Evolutionary conservation across 176 grass and related monocot species (phyloP).

Genomic region (Themeda triandra): DNA sequence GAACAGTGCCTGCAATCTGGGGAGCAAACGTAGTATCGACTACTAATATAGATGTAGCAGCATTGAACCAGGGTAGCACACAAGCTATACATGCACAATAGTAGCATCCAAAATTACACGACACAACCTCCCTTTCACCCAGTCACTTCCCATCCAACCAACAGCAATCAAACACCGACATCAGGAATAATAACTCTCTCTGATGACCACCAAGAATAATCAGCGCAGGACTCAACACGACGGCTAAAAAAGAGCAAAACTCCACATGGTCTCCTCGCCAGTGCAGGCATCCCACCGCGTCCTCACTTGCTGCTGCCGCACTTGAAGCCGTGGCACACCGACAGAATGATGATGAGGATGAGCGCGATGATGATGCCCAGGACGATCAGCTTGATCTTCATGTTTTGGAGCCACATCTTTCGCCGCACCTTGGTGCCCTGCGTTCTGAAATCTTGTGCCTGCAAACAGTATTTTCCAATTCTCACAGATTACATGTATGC

Average conservation of each 20-base stretch:
- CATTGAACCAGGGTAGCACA: conserved; percentile 21
- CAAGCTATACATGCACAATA: conserved; percentile 54
- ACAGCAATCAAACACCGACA: conserved; percentile 38
- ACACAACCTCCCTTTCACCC: conserved; percentile 13
- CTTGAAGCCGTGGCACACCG: conserved; percentile 91
- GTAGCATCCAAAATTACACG: conserved; percentile 42
- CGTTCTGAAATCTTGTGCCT: conserved; percentile 89
- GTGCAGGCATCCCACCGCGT: not conserved
- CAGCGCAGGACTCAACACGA: conserved; percentile 11
- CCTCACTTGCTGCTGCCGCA: conserved; percentile 45
- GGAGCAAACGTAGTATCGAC: conserved; percentile 15
- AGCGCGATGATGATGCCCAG: conserved; percentile 81
- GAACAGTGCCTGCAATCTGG: not conserved
- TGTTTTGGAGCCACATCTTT: conserved; percentile 98
- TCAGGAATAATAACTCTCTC: not conserved
- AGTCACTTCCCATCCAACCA: conserved; percentile 29
- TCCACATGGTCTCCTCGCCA: not conserved
- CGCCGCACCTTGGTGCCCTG: conserved; percentile 71
- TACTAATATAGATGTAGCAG: conserved; percentile 23
- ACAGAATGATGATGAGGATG: conserved; percentile 90
- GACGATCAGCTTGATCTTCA: conserved; percentile 97
- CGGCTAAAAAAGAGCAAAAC: conserved; percentile 33
- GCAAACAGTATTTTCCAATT: not conserved
- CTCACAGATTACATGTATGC: not conserved
- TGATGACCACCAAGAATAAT: conserved; percentile 25